Conservation (phyloP, 225 moss, liverwort and hornwort species). For the Sphagnum contortum region DNA sequence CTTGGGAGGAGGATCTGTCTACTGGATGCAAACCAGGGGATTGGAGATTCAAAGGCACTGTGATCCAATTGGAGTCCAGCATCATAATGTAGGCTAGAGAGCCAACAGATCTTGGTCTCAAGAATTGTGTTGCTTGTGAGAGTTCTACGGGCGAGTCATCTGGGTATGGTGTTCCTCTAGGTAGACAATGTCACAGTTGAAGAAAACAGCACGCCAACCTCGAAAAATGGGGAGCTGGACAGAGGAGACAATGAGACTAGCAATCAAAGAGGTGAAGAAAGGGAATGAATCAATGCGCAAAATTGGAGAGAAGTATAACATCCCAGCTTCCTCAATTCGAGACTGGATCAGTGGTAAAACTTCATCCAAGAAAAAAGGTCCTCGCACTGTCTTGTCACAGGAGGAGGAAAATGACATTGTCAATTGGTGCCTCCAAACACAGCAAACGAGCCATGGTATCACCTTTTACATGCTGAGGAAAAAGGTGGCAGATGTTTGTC, state of each 20-base stretch:
- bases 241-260: conserved; percentile 48
- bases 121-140: too few relatives aligned
- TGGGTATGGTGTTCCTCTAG: too few relatives aligned
- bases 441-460: conserved; percentile 33
- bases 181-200: conserved; percentile 35
- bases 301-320: conserved; percentile 41
- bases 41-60: too few relatives aligned
- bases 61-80: too few relatives aligned
- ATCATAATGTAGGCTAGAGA: too few relatives aligned
- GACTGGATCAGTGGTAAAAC: conserved; percentile 69
- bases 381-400: conserved; percentile 43
- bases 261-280: conserved; percentile 48
- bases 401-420: conserved; percentile 52
- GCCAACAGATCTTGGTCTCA: too few relatives aligned
- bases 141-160: too few relatives aligned
- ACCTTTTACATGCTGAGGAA: conserved; percentile 52
- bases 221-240: conserved; percentile 43
- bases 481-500: conserved; percentile 51
- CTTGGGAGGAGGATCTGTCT: too few relatives aligned
- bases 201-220: conserved; percentile 36
- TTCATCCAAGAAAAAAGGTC: conserved; percentile 53
- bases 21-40: too few relatives aligned
- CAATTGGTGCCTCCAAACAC: conserved; percentile 42
- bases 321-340: conserved; percentile 50
- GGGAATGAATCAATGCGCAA: conserved; percentile 47